Evolutionary conservation across 2,329 filamentous ascomycete genomes (phyloP).

Genomic region (Epichloe sp.): DNA sequence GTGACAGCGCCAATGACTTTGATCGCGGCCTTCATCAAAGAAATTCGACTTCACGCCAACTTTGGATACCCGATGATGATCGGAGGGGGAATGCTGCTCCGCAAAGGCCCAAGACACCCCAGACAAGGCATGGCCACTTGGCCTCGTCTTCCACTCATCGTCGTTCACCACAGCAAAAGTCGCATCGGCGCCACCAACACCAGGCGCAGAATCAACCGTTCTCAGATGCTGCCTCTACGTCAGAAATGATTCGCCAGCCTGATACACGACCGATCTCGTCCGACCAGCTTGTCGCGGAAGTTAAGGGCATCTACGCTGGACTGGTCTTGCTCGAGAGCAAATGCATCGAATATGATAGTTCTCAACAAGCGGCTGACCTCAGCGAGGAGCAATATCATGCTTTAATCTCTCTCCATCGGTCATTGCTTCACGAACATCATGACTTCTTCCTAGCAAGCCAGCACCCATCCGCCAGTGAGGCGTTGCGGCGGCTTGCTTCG

Average conservation of each 20-base stretch:
- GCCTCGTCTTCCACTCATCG: not conserved
- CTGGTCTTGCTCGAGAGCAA: slow-evolving; percentile 79
- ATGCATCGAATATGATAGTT: slow-evolving; percentile 69
- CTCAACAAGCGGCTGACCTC: slow-evolving; percentile 32
- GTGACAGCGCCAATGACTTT: slow-evolving; percentile 10
- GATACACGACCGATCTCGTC: slow-evolving; percentile 59
- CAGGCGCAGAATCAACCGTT: not conserved
- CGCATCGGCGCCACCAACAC: not conserved
- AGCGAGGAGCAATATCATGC: slow-evolving; percentile 70
- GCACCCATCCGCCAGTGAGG: slow-evolving; percentile 62
- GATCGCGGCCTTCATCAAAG: slow-evolving; percentile 12
- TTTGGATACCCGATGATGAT: slow-evolving; percentile 17
- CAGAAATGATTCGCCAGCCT: slow-evolving; percentile 27
- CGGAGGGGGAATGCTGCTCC: not conserved
- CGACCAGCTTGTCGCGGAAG: slow-evolving; percentile 67
- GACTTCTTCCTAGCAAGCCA: slow-evolving; percentile 81
- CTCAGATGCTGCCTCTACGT: slow-evolving; percentile 1
- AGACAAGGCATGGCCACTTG: not conserved
- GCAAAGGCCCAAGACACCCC: slow-evolving; percentile 4
- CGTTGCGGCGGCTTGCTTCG: slow-evolving; percentile 53
- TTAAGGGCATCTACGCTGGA: slow-evolving; percentile 72
- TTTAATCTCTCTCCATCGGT: slow-evolving; percentile 68
- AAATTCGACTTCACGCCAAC: slow-evolving; percentile 10
- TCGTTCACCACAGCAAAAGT: slow-evolving; percentile 3
- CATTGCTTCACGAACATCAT: slow-evolving; percentile 68